Percentiles rank a stretch among this genome's conserved stretches.
These are phyloP conservation scores for Corniculantispora saksenae DNA, from an alignment of 2,329 filamentous ascomycete species.

Conservation along the genomic window DNA sequence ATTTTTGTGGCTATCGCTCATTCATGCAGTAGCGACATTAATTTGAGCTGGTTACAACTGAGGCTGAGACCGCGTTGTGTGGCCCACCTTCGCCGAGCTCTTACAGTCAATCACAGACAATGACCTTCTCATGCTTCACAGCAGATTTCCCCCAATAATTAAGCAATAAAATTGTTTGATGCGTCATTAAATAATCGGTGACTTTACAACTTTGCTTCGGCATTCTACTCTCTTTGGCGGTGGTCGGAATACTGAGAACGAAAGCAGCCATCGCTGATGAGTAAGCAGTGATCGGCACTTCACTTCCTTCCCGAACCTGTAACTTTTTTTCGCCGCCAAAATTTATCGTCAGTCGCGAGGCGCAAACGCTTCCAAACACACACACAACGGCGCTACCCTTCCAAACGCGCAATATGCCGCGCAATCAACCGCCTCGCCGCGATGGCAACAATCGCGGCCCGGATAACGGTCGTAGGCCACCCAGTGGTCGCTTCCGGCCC, in stretches of 20 bases:
- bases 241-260: neutral
- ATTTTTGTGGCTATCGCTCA: neutral
- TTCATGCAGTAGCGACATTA: neutral
- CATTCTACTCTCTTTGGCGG: neutral
- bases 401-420: constrained; percentile 12
- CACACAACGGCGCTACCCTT: neutral
- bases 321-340: constrained; percentile 6
- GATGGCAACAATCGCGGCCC: constrained; percentile 4
- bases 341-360: neutral
- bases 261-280: neutral
- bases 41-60: neutral
- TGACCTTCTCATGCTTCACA: too few species aligned
- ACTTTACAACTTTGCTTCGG: too few species aligned
- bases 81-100: neutral
- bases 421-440: constrained; percentile 14
- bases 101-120: neutral
- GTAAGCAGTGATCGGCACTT: constrained; percentile 15
- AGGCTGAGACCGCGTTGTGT: constrained; percentile 4
- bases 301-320: neutral
- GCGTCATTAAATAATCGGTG: too few species aligned
- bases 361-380: neutral
- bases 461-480: constrained; percentile 8
- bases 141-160: too few species aligned
- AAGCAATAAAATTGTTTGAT: too few species aligned
- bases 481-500: constrained; percentile 7